These are phyloP conservation scores for Phytopythium boreale DNA, from an alignment of 352 stramenopile genomes.

Conservation along the genomic window DNA sequence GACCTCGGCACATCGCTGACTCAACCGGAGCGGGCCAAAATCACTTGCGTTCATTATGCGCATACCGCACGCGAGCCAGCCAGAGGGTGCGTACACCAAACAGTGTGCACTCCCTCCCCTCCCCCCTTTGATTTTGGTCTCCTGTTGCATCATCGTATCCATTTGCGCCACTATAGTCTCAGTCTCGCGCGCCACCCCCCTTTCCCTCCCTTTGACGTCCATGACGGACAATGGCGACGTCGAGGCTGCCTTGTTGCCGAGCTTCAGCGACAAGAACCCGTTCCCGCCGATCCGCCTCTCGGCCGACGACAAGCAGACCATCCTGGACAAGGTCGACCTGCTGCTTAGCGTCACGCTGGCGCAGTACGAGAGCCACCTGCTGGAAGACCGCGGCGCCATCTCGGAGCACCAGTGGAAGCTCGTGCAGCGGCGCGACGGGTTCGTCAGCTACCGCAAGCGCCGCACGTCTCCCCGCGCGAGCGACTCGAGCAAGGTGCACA, in stretches of 20 bases:
- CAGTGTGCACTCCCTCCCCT: not conserved
- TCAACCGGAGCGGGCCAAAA: not conserved
- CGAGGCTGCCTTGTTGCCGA: not conserved
- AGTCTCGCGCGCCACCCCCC: no score
- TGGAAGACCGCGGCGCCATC: constrained; percentile 13
- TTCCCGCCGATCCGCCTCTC: constrained; percentile 26
- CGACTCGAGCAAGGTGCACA: constrained; percentile 3
- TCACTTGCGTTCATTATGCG: not conserved
- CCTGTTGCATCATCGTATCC: not conserved
- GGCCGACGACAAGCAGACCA: not conserved
- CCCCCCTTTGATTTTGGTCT: not conserved
- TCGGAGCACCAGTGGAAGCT: constrained; percentile 2
- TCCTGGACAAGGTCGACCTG: not conserved
- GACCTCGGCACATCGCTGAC: no score
- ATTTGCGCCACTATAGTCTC: not conserved
- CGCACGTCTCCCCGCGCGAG: not conserved
- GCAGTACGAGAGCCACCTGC: constrained; percentile 24
- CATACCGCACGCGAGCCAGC: not conserved
- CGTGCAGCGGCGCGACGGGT: not conserved
- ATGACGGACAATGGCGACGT: not conserved
- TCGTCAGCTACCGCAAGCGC: not conserved
- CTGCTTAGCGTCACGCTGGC: constrained; percentile 16
- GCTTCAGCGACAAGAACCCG: constrained; percentile 14
- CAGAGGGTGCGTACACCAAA: not conserved
- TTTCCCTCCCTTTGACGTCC: not conserved